Evolutionary conservation across 768 basidiomycete genomes (phyloP), one percentile per base, ranked within the genome.

Genomic region (Tylopilus vinaceipallidus): DNA sequence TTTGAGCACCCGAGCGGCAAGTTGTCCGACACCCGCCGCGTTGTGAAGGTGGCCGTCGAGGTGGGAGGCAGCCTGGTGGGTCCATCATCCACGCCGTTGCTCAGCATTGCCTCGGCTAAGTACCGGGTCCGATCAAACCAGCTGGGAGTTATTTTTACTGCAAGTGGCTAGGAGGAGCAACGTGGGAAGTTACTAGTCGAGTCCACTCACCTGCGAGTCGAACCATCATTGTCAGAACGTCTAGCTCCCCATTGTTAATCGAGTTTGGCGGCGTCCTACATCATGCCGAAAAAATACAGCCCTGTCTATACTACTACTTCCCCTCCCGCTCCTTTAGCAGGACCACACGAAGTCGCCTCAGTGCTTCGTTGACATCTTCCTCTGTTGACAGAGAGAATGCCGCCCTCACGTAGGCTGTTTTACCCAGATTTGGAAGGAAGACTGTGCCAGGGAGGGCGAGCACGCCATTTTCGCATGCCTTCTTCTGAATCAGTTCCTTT

Each of bases 371-470:
- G 3, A 90, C 83, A 35, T 92, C 80, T 29, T 81, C 79, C 47
- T 79, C 79, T 1, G 73, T 71, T 17, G 81, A 71, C 50, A 88
- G 64, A 62, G 88, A 90, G 70, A 95, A 97, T 33, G 88, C 76
- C 16, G 90, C 89, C 36, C 94, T 78, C 24, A 95, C 88, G 63
- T 86, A 90, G 20, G 82, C 74, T 7, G 86, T 84, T 62, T 76
- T 81, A 34, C 78, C 70, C 12, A 82, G 84, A 51, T 78, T 82
- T 14, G 93, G 91, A 48, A 86, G 73, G 72, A 94, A 95, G 17
- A 83, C 83, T 2, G 79, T 83, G 14, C 94, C 94, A 1, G 94
- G 94, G 11, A 97, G 77, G 16, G 89, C 92, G n/a, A 97, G 80
- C 8, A 97, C 88, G 17, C 92, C 93, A 20, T 80, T 79, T 56